phyloP scores from a whole-genome alignment of 2,329 filamentous ascomycete species.

The Botrytis tulipae region DNA sequence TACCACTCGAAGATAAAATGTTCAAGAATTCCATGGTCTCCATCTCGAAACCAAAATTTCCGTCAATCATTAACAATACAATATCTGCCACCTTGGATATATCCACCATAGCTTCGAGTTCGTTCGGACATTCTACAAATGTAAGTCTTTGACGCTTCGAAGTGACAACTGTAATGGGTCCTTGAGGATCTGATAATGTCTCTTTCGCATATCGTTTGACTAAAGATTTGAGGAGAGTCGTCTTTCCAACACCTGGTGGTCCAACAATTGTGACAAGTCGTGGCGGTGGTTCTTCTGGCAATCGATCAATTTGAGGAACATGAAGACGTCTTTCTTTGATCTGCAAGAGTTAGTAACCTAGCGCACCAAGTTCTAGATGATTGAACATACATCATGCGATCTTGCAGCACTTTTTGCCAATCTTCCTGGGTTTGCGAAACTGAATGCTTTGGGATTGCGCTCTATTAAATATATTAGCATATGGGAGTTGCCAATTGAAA shows the following conservation, averaged over 20 bases:
- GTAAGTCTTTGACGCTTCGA: slow-evolving; percentile 94
- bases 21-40: slow-evolving; percentile 99
- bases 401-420: slow-evolving; percentile 45
- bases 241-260: slow-evolving; percentile 92
- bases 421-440: slow-evolving; percentile 40
- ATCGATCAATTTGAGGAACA: slow-evolving; percentile 91
- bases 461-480: slow-evolving; percentile 30
- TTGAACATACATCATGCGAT: slow-evolving; percentile 50
- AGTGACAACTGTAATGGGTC: slow-evolving; percentile 92
- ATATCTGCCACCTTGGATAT: slow-evolving; percentile 97
- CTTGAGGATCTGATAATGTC: slow-evolving; percentile 82
- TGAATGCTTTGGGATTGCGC: slow-evolving; percentile 41
- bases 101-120: slow-evolving; percentile 94
- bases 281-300: slow-evolving; percentile 92
- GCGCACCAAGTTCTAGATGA: not conserved
- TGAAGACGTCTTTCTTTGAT: slow-evolving; percentile 95
- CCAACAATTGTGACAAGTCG: slow-evolving; percentile 92
- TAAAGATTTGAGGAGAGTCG: slow-evolving; percentile 90
- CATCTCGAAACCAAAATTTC: slow-evolving; percentile 99
- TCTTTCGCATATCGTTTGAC: slow-evolving; percentile 96
- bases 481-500: not conserved
- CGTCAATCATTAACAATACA: slow-evolving; percentile 95
- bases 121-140: slow-evolving; percentile 96
- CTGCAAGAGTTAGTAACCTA: slow-evolving; percentile 43
- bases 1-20: slow-evolving; percentile 86